Evolutionary conservation across 495 filamentous ascomycete genomes (phyloP), one percentile per base, ranked within the genome.

Genomic region (Penicillium canescens): DNA sequence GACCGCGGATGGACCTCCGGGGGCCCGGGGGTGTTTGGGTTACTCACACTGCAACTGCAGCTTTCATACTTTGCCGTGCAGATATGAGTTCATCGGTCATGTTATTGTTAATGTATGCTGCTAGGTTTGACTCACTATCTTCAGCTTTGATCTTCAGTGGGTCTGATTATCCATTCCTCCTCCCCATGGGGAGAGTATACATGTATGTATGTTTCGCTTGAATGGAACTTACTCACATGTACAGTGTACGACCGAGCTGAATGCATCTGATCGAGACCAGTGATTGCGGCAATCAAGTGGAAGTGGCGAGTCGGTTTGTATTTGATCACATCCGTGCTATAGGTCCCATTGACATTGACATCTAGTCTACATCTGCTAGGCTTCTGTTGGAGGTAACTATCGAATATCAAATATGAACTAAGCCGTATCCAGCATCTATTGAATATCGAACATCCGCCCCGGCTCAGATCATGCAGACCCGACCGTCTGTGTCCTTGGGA

Each of bases 11-110:
- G 41, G 33, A 20, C 20, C 35, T 40, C 52, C 60, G 42, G 41
- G 16, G 6, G 28, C 28, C 28, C 28, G 28, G 28, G 42, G 33
- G 31, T 24, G 9, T 36, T 53, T 56, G 53, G 46, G 60, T 60
- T 60, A 60, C 60, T 55, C 60, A 60, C 34, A 47, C 52, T 59
- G 60, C 44, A 44, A 37, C 34, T 31, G 54, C 45, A 45, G 49
- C 45, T 34, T 46, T 39, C 49, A 28, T 11, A 28, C 42, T 31
- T 9, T 31, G 8, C 28, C 6, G 28, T 31, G 28, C 28, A 31
- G 28, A 7, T 31, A 31, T 31, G 28, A 31, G 28, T 31, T 31
- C 28, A 31, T 31, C 28, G 28, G 5, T 31, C 28, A 50, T 47
- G 51, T n/a, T 24, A 28, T 46, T 47, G 5, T 42, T 18, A 12